These are phyloP conservation scores for Pseudogymnoascus sp. DNA, from an alignment of 2,329 filamentous ascomycete genomes.

Conservation along the genomic window DNA sequence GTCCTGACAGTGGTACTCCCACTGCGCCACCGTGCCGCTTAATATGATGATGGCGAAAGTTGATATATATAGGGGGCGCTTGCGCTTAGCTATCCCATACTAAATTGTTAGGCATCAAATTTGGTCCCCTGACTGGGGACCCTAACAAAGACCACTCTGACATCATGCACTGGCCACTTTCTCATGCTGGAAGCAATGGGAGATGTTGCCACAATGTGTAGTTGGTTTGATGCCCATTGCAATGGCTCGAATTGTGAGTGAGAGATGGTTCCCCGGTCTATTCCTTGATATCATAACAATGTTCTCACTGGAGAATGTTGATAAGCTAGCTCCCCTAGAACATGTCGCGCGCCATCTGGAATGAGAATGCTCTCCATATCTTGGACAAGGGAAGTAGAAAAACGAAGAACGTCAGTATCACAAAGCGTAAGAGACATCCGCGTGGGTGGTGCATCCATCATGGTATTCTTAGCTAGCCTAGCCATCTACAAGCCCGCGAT, in stretches of 20 bases:
- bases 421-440: not conserved
- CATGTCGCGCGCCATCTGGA: not conserved
- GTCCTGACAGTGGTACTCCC: not conserved
- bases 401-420: not conserved
- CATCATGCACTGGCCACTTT: not conserved
- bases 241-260: not conserved
- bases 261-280: not conserved
- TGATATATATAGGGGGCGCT: not conserved
- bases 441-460: conserved; percentile 10
- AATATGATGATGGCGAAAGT: not conserved
- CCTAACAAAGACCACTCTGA: not conserved
- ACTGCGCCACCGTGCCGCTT: not conserved
- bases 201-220: not conserved
- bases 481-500: conserved; percentile 9
- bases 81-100: not conserved
- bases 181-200: not conserved
- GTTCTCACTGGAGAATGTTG: not conserved
- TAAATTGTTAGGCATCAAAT: not conserved
- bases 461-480: conserved; percentile 11
- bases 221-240: not conserved
- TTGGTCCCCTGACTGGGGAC: not conserved
- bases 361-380: not conserved
- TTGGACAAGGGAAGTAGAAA: not conserved
- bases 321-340: not conserved
- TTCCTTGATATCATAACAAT: not conserved